Evolutionary conservation across 805 yeast genomes (phyloP), one percentile per base, ranked within the genome.

Genomic region (Schwanniomyces sp.): DNA sequence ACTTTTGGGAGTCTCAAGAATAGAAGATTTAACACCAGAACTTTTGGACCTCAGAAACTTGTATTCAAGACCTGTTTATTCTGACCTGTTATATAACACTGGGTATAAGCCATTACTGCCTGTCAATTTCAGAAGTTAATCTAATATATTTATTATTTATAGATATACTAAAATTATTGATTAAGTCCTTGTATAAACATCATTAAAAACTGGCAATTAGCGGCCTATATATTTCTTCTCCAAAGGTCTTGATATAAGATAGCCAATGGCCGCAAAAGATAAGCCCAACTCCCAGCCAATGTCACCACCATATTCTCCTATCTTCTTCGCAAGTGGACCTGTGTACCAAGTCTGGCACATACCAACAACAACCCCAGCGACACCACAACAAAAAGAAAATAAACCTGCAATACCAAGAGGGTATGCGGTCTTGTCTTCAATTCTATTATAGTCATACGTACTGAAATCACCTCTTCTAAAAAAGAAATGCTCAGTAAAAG

Each of bases 311-410:
- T 7, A 32, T 10, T 62, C 67, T 53, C 92, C 94, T 59, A 88
- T 84, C 53, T 68, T 53, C 30, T 60, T 63, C 32, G 82, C 91
- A 56, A 88, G 58, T 39, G 80, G 85, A 58, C 97, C 96, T n/a
- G 63, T 63, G 74, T 85, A 91, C 89, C 96, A 91, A 5, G 79
- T 79, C 72, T 90, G 96, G 62, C 76, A 74, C 96, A 91, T 90
- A 57, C 97, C 97, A 41, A 88, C 48, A 9, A 83, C 96, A 32
- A 84, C 88, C 66, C 96, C 97, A 28, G 86, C 91, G 40, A 78
- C 85, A 64, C 96, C 97, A 55, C 85, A 81, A 66, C 88, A 78
- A 74, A 91, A 84, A 3, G 88, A 96, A 55, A 82, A 66, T n/a
- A 81, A 66, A 52, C 96, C 96, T 1, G 97, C 95, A 42, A 68